Base-by-base conservation (phyloP, 169 alveolate species). In the Plasmodium relictum region DNA sequence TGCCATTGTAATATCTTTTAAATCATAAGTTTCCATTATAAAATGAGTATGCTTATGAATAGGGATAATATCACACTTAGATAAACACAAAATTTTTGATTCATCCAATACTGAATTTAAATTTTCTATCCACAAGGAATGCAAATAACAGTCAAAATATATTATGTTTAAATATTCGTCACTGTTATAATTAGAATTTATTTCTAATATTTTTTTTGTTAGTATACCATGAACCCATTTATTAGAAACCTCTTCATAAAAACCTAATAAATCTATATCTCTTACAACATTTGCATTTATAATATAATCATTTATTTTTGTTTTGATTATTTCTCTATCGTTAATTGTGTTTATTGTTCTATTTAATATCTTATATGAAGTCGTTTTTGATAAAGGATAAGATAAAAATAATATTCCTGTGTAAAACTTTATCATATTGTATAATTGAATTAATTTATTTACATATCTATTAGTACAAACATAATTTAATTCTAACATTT, bases 101-200 rank as follows among this genome's bases (percentile, higher is more conserved):
- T 99, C 99, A 89, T 99, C 99, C 66, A 99, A 95, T 3, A 98
- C 99, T 3, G 99, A 97, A 95, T 99, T 99, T 71, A 99, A 95
- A 71, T 97, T 98, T 92, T 99, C 99, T 42, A 99, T 99, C 99
- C 99, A 99, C 71, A 98, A 98, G 14, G 99, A 99, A 83, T 98
- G 99, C 2, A 99, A 98, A 86, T 99, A 99, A 22, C 99, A 99
- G 93, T 99, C 99, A 88, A 98, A 98, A 63, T 98, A 97, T 63
- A 99, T 98, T 98, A 99, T 98, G 88, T 98, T 98, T 65, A 98
- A 94, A 68, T 95, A 95, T 6, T 94, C 88, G 44, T 94, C 59
- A 18, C 37, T n/a, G 74, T 69, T 63, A 59, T 76, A 92, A 18
- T 16, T 48, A 10, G 93, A 68, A 52, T 83, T 83, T 7, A 83